phyloP scores from a whole-genome alignment of 164 flowering plant genomes.

The Nymphaea colorata region DNA sequence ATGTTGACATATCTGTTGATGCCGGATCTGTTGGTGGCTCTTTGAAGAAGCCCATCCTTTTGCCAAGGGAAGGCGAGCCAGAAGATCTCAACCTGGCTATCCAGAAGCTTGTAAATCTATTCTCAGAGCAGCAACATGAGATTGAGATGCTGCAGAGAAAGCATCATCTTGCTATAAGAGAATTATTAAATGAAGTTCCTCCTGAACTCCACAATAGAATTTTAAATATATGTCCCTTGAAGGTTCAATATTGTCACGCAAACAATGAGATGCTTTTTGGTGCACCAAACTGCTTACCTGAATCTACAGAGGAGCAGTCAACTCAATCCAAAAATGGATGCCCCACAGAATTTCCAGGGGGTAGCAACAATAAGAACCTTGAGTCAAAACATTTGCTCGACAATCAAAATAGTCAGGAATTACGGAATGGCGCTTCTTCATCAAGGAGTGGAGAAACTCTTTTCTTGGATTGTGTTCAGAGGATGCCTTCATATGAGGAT shows the following conservation, averaged over 20 bases:
- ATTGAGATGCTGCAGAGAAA: conserved; percentile 45
- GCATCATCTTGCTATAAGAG: conserved; percentile 37
- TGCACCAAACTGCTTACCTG: conserved; percentile 7
- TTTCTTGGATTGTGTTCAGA: background rate
- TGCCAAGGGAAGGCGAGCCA: conserved; percentile 7
- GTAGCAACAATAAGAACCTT: background rate
- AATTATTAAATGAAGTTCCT: conserved; percentile 42
- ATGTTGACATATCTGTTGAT: background rate
- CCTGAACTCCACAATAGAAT: conserved; percentile 27
- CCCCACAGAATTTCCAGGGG: background rate
- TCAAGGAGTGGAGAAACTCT: background rate
- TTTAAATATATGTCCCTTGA: conserved; percentile 16
- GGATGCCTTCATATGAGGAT: background rate
- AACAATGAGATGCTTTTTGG: conserved; percentile 5
- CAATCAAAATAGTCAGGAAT: background rate
- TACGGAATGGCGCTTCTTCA: background rate
- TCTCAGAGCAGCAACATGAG: conserved; percentile 50
- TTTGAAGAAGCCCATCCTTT: conserved; percentile 4
- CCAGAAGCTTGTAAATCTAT: conserved; percentile 41
- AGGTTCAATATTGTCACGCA: conserved; percentile 21
- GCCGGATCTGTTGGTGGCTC: background rate
- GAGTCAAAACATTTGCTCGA: background rate
- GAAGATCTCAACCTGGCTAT: conserved; percentile 20
- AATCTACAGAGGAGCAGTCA: conserved; percentile 4
- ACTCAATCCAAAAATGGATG: background rate